These are phyloP conservation scores for Schwanniomyces occidentalis DNA, from an alignment of 805 yeast genomes.

Conservation along the genomic window DNA sequence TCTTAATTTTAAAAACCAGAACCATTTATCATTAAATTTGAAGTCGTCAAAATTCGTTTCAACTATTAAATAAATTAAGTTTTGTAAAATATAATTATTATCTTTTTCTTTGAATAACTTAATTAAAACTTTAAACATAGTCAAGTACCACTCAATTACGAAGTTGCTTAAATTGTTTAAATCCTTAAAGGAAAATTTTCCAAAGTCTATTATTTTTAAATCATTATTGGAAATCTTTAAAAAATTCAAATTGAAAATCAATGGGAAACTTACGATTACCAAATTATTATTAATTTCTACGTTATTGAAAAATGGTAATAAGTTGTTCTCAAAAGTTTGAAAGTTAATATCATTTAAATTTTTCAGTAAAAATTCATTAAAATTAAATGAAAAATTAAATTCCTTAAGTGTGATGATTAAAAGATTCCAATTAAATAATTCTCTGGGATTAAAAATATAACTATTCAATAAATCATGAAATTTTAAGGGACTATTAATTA, in stretches of 20 bases:
- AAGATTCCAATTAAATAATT: constrained; percentile 44
- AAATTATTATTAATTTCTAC: constrained; percentile 47
- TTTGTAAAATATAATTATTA: constrained; percentile 29
- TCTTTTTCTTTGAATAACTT: constrained; percentile 12
- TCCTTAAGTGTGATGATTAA: constrained; percentile 50
- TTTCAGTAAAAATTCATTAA: constrained; percentile 14
- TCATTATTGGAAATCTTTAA: constrained; percentile 21
- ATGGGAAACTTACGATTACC: constrained; percentile 52
- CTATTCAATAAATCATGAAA: constrained; percentile 51
- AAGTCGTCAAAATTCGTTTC: constrained; percentile 17
- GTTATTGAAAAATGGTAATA: constrained; percentile 17
- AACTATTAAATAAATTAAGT: constrained; percentile 21
- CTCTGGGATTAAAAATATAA: constrained; percentile 44
- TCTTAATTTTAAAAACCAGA: constrained; percentile 22
- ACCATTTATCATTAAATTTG: constrained; percentile 25
- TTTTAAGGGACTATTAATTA: constrained; percentile 51
- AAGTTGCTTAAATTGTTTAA: constrained; percentile 25
- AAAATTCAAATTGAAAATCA: constrained; percentile 40
- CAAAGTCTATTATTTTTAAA: constrained; percentile 14
- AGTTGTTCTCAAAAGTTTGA: constrained; percentile 16
- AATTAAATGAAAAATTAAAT: constrained; percentile 27
- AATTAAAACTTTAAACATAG: constrained; percentile 43
- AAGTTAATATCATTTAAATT: constrained; percentile 16
- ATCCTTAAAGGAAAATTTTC: constrained; percentile 26
- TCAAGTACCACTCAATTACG: constrained; percentile 47